These are phyloP conservation scores for Bisporella sp. DNA, from an alignment of 2,329 filamentous ascomycete species.

Conservation along the genomic window DNA sequence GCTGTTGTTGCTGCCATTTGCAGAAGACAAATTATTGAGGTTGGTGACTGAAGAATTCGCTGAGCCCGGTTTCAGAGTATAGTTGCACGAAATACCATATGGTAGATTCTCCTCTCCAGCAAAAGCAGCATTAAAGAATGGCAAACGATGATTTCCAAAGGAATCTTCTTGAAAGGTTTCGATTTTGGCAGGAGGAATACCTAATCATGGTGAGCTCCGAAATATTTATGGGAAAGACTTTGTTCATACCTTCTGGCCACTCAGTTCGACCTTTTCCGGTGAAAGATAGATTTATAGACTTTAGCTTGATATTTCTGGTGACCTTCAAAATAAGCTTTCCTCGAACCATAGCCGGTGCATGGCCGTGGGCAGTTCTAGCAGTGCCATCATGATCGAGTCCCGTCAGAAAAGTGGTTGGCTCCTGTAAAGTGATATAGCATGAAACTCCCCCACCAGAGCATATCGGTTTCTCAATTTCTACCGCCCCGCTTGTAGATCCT, in stretches of 20 bases:
- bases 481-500: conserved; percentile 2
- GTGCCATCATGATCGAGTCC: conserved; percentile 58
- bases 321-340: conserved; percentile 78
- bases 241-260: conserved; percentile 78
- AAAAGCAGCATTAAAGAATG: conserved; percentile 80
- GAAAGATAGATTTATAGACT: conserved; percentile 82
- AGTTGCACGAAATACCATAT: conserved; percentile 58
- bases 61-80: conserved; percentile 29
- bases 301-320: conserved; percentile 87
- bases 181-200: conserved; percentile 80
- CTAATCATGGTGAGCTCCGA: conserved; percentile 28
- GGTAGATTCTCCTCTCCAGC: conserved; percentile 45
- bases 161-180: conserved; percentile 80
- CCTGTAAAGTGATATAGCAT: conserved; percentile 67
- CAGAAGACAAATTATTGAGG: conserved; percentile 5
- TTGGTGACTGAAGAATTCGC: conserved; percentile 22
- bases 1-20: neutral
- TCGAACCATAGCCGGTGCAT: conserved; percentile 68
- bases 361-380: conserved; percentile 17
- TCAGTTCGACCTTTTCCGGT: conserved; percentile 81
- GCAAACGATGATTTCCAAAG: conserved; percentile 80
- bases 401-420: conserved; percentile 73
- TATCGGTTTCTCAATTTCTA: conserved; percentile 53
- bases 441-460: conserved; percentile 69
- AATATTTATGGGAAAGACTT: neutral